Conservation (phyloP, 1,284 basidiomycete species). For the Pyrrhoderma noxium region DNA sequence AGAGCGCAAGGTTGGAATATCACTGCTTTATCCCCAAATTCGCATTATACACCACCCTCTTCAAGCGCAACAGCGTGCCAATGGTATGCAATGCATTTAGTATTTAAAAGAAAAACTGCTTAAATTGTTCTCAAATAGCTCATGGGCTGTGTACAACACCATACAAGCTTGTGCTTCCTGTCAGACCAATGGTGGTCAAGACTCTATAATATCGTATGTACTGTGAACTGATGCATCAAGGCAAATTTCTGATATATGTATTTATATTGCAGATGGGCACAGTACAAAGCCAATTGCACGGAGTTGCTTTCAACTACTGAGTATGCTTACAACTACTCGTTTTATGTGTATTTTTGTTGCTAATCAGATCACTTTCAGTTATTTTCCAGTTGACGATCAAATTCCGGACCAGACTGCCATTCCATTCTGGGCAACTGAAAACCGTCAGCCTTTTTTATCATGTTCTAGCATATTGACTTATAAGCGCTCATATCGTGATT, state of each 20-base stretch:
- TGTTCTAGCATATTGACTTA: neutral
- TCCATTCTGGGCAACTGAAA: constrained; percentile 14
- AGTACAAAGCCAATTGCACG: constrained; percentile 10
- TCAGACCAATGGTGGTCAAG: constrained; percentile 4
- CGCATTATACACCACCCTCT: no score
- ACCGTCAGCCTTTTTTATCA: constrained; percentile 9
- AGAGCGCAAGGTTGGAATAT: no score
- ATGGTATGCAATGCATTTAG: no score
- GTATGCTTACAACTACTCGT: neutral
- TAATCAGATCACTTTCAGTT: neutral
- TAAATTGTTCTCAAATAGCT: neutral
- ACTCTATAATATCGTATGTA: constrained; percentile 5
- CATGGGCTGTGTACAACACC: constrained; percentile 18
- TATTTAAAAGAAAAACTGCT: no score
- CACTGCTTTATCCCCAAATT: no score
- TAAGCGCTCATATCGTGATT: neutral
- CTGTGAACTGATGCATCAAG: neutral
- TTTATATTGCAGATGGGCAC: constrained; percentile 13
- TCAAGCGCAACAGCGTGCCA: no score
- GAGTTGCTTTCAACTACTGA: constrained; percentile 1
- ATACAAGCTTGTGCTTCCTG: constrained; percentile 16
- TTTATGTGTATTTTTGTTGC: neutral
- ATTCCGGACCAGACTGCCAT: constrained; percentile 17
- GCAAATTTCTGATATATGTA: neutral
- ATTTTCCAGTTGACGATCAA: constrained; percentile 2